A percentile compares a stretch with the other conserved stretches of the same genome.
Evolutionary conservation across 108 stramenopile species (phyloP).

Genomic region (Licmophora abbreviata): DNA sequence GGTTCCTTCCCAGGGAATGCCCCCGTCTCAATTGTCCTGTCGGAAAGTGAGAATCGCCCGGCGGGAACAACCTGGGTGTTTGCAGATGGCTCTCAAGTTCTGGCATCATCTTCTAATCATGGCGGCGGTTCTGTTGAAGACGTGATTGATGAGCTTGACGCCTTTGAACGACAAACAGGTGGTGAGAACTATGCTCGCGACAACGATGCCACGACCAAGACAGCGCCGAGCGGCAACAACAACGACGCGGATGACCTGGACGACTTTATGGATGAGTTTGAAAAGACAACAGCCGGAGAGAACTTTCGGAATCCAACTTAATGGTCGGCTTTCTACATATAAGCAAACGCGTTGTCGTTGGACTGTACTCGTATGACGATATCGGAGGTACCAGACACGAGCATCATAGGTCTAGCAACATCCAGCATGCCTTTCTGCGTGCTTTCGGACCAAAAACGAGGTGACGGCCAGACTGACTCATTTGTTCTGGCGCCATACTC

Average conservation of each 20-base stretch:
- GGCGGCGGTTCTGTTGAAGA: constrained; percentile 25
- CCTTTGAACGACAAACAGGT: constrained; percentile 61
- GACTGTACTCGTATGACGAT: too few species aligned
- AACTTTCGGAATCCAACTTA: constrained; percentile 30
- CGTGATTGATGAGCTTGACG: constrained; percentile 54
- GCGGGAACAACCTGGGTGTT: constrained; percentile 88
- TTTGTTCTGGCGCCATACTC: too few species aligned
- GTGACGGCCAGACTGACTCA: too few species aligned
- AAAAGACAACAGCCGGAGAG: constrained; percentile 70
- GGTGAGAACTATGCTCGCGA: constrained; percentile 57
- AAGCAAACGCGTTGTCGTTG: too few species aligned
- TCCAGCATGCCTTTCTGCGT: too few species aligned
- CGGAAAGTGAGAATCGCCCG: constrained; percentile 44
- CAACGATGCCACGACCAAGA: background rate
- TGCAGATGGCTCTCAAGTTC: constrained; percentile 66
- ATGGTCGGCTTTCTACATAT: background rate
- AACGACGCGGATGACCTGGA: constrained; percentile 58
- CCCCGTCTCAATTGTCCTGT: constrained; percentile 41
- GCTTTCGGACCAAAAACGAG: too few species aligned
- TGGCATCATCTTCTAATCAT: constrained; percentile 25
- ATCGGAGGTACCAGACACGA: too few species aligned
- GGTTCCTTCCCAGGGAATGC: constrained; percentile 30
- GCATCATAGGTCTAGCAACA: too few species aligned
- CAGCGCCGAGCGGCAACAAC: constrained; percentile 13
- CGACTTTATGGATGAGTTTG: constrained; percentile 83